Evolutionary conservation across 371 early-diverging fungal genomes (phyloP).

Genomic region (Chytridium lagenaria): DNA sequence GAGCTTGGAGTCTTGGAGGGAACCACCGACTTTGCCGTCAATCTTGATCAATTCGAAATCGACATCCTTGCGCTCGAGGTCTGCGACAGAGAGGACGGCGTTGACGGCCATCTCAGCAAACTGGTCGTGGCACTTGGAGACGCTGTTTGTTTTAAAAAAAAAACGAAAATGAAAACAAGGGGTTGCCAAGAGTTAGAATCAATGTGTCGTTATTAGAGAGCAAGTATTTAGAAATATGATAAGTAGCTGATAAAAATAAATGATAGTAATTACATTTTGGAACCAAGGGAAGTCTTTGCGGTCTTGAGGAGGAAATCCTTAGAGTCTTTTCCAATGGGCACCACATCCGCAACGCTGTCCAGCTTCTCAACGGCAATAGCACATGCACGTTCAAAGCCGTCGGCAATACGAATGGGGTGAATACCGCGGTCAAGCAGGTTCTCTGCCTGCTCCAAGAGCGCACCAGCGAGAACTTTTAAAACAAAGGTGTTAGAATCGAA

Average conservation of each 20-base stretch:
- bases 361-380: constrained; percentile 89
- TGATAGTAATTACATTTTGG: constrained; percentile 90
- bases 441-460: constrained; percentile 97
- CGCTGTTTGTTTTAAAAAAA: too few relatives aligned
- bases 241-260: neutral
- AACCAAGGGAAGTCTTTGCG: constrained; percentile 97
- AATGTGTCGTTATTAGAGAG: too few relatives aligned
- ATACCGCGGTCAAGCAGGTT: constrained; percentile 95
- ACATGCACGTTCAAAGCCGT: constrained; percentile 98
- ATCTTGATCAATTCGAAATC: constrained; percentile 99
- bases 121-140: constrained; percentile 96
- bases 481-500: neutral
- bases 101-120: constrained; percentile 98
- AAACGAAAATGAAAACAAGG: too few relatives aligned
- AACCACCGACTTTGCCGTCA: constrained; percentile 98
- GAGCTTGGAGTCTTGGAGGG: constrained; percentile 89
- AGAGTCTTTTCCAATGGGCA: constrained; percentile 84
- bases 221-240: neutral
- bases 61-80: constrained; percentile 98
- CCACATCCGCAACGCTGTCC: constrained; percentile 89
- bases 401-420: constrained; percentile 99
- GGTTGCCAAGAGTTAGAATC: too few relatives aligned
- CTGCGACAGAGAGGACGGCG: constrained; percentile 97
- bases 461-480: constrained; percentile 92
- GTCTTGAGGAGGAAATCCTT: constrained; percentile 92